phyloP scores from a whole-genome alignment of 2,329 filamentous ascomycete species.

The Epichloe elymi region DNA sequence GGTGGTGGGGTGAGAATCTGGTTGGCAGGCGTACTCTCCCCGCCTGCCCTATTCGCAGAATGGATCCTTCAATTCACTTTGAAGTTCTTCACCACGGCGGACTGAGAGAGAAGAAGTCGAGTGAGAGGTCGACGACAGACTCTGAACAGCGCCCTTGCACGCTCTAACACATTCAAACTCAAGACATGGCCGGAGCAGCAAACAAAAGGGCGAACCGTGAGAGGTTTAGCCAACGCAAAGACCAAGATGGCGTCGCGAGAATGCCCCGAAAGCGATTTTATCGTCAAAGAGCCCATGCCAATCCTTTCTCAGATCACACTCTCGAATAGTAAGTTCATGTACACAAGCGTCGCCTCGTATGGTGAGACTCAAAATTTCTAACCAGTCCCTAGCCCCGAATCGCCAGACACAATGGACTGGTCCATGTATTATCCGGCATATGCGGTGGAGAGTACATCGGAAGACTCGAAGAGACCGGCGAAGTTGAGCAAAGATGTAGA shows the following conservation, averaged over 20 bases:
- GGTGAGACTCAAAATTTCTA: slow-evolving; percentile 2
- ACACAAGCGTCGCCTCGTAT: background rate
- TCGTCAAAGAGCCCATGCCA: slow-evolving; percentile 89
- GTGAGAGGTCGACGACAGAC: background rate
- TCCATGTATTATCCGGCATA: slow-evolving; percentile 68
- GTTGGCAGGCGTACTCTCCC: slow-evolving; percentile 1
- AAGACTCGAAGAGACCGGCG: slow-evolving; percentile 14
- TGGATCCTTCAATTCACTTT: background rate
- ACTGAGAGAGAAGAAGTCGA: background rate
- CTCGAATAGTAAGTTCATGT: slow-evolving; percentile 59
- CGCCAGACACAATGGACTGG: slow-evolving; percentile 85
- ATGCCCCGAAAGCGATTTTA: slow-evolving; percentile 94
- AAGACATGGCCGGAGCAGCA: slow-evolving; percentile 16
- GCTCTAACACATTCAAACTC: background rate
- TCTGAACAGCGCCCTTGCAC: background rate
- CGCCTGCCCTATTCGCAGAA: slow-evolving; percentile 7
- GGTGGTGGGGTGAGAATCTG: too few relatives aligned
- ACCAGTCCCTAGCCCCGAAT: slow-evolving; percentile 49
- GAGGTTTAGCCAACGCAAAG: slow-evolving; percentile 45
- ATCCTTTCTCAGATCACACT: slow-evolving; percentile 91
- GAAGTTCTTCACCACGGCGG: background rate
- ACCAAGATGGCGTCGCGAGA: slow-evolving; percentile 39
- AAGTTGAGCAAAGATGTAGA: slow-evolving; percentile 54
- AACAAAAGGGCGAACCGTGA: slow-evolving; percentile 54
- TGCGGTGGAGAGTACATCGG: slow-evolving; percentile 27